Evolutionary conservation across 2,329 filamentous ascomycete species (phyloP), one percentile per base, ranked within the genome.

Genomic region (Talaromyces islandicus): DNA sequence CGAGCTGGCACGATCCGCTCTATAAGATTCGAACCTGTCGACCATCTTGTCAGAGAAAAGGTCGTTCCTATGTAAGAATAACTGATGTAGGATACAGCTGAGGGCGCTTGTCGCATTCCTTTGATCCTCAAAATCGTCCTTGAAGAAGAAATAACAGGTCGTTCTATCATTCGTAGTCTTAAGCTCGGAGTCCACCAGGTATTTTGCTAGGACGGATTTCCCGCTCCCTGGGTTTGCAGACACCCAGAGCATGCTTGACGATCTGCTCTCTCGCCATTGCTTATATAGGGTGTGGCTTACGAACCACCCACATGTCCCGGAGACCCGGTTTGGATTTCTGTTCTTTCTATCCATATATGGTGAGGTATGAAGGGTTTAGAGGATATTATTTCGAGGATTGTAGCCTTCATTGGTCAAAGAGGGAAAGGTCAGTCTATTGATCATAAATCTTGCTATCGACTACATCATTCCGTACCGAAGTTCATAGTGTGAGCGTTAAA

Each of bases 121-220:
- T 43, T 77, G 74, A 29, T 75, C 70, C 7, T 71, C 67, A 38
- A 71, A 71, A 46, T 69, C 68, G 19, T 78, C 76, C 43, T 78
- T 78, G 69, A 79, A 80, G 64, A 80, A 80, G 66, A 78, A 80
- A 57, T 78, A 79, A 54, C 74, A 77, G 14, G 30, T 17, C 0
- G 66, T 72, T 21, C 65, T 68, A 0, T 53, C 55, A 1, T 38
- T 17, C 0, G 46, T 64, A 0, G 35, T 63, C 0, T 56, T 57
- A 3, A 78, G 60, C 0, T 69, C 59, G 0, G 60, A 14, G 29
- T 78, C 74, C 0, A 73, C 64, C 1, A 79, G 60, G 48, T 70
- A 67, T 60, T 62, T 75, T 11, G 71, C 66, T 1, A 79, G 61
- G 7, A 78, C 77, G 0, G 77, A 78, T 60, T 79, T 78, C 10